A percentile compares a stretch with the other conserved stretches of the same genome.
These are phyloP conservation scores for Mucor indicus DNA, from an alignment of 371 early-diverging fungal genomes.

Conservation along the genomic window DNA sequence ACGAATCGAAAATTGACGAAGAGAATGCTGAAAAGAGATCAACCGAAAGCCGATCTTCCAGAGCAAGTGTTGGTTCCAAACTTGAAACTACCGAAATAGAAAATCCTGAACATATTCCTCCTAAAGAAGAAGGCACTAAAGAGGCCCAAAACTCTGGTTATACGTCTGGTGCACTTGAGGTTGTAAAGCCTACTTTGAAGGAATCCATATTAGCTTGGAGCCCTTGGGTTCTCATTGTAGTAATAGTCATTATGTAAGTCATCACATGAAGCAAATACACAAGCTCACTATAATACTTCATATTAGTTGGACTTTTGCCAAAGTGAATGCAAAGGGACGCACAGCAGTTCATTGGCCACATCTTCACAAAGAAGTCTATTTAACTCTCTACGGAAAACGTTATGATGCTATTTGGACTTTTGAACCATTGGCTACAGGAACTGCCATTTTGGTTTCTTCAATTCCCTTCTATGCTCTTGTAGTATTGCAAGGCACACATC, in stretches of 20 bases:
- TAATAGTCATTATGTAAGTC: slow-evolving; percentile 42
- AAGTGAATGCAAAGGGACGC: slow-evolving; percentile 26
- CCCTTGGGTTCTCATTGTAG: slow-evolving; percentile 44
- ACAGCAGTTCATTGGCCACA: slow-evolving; percentile 37
- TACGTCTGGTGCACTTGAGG: neutral
- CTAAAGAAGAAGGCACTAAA: neutral
- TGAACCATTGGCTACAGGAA: slow-evolving; percentile 51
- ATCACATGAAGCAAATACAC: too few species aligned
- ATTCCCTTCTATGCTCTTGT: slow-evolving; percentile 33
- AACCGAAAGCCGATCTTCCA: neutral
- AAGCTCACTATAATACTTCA: too few species aligned
- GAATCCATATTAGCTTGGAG: slow-evolving; percentile 44
- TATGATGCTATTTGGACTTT: slow-evolving; percentile 50
- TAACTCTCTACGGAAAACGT: slow-evolving; percentile 38
- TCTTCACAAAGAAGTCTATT: slow-evolving; percentile 36
- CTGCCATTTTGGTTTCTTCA: slow-evolving; percentile 35
- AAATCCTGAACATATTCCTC: neutral
- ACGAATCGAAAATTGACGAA: slow-evolving; percentile 1
- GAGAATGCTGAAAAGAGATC: slow-evolving; percentile 6
- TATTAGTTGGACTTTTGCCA: slow-evolving; percentile 40
- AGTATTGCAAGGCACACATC: slow-evolving; percentile 28
- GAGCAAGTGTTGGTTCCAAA: neutral
- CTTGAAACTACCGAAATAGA: neutral
- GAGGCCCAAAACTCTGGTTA: neutral
- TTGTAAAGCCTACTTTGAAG: slow-evolving; percentile 28